These are phyloP conservation scores for Chlorella sp. DNA, from an alignment of 139 green algal species.

Conservation along the genomic window DNA sequence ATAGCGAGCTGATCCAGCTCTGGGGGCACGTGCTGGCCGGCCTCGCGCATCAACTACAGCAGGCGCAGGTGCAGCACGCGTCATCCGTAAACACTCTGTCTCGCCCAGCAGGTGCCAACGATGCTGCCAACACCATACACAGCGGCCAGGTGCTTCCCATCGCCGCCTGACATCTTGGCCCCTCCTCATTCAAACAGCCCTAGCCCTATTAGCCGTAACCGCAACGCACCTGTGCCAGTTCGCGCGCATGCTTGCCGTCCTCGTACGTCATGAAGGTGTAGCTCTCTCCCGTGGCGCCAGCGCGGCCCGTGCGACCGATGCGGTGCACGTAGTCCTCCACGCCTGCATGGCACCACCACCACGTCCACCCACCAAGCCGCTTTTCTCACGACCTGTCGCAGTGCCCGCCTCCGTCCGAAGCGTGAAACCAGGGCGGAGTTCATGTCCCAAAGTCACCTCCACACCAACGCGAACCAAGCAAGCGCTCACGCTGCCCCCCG, in stretches of 20 bases:
- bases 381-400: too few species aligned
- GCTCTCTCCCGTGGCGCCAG: constrained; percentile 68
- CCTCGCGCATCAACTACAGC: constrained; percentile 49
- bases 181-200: neutral
- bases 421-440: neutral
- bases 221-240: constrained; percentile 41
- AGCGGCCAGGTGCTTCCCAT: neutral
- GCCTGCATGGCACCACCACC: neutral
- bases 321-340: constrained; percentile 86
- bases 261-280: constrained; percentile 71
- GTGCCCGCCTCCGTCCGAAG: neutral
- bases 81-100: neutral
- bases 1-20: constrained; percentile 41
- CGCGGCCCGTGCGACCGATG: constrained; percentile 84
- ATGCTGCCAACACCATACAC: neutral
- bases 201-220: constrained; percentile 2
- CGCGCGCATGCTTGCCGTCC: constrained; percentile 61
- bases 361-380: too few species aligned
- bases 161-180: neutral
- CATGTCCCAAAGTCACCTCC: neutral
- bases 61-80: neutral
- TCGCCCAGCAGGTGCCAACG: neutral
- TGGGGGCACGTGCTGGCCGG: constrained; percentile 48
- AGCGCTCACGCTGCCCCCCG: neutral
- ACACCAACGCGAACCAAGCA: neutral